A percentile compares a stretch with the other conserved stretches of the same genome.
Conservation (phyloP, 1,139 yeast genomes). For the Yamadazyma membranifaciens region DNA sequence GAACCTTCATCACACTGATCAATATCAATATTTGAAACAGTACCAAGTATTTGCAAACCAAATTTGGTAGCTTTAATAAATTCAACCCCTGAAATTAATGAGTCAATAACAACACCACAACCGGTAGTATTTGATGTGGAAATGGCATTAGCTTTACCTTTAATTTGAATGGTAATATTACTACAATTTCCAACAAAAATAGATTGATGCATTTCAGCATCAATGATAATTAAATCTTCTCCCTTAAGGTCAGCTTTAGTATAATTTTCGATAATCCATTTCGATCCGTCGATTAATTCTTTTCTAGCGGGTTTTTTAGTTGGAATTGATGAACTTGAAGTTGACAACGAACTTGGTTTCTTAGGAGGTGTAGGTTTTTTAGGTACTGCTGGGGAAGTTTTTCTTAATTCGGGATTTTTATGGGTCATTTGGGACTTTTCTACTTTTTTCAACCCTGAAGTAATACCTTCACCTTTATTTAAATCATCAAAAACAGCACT, state of each 20-base stretch:
- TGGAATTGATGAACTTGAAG: conserved; percentile 24
- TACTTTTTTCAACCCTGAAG: conserved; percentile 85
- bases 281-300: conserved; percentile 78
- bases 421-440: conserved; percentile 94
- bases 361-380: conserved; percentile 65
- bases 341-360: conserved; percentile 64
- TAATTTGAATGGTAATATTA: conserved; percentile 73
- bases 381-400: conserved; percentile 36
- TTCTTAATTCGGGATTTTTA: conserved; percentile 82
- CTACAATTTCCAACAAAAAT: conserved; percentile 82
- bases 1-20: conserved; percentile 90
- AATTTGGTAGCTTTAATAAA: conserved; percentile 78
- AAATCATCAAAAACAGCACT: conserved; percentile 90
- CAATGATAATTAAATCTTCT: conserved; percentile 58
- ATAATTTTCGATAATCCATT: conserved; percentile 83
- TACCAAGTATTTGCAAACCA: conserved; percentile 81
- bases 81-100: conserved; percentile 85
- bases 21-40: conserved; percentile 76
- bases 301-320: conserved; percentile 64
- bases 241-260: conserved; percentile 45
- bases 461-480: conserved; percentile 80
- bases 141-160: conserved; percentile 90
- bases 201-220: conserved; percentile 83
- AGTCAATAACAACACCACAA: conserved; percentile 77
- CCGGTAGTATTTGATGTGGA: conserved; percentile 72